Evolutionary conservation across 257 asterid species (phyloP), one percentile per base, ranked within the genome.

Genomic region (Orobanche coerulescens): DNA sequence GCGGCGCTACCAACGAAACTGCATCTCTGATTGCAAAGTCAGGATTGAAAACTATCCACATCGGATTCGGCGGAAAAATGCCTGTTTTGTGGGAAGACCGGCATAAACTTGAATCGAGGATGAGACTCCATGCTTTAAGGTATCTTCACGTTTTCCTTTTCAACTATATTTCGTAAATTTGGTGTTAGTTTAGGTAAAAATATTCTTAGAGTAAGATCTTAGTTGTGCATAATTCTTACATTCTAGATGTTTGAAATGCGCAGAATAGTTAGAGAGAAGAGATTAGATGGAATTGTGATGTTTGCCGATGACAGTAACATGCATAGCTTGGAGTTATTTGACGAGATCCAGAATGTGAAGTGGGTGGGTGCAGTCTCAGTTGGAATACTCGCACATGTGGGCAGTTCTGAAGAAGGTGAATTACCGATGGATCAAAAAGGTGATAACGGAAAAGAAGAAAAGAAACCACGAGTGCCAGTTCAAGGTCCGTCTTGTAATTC

Each of bases 401-500:
- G 86, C 18, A 87, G 86, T 61, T 66, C 82, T 20, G 81, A 69
- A 47, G 95, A 73, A 55, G 82, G 64, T 39, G 87, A 73, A 37
- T 63, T 71, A 3, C 57, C 75, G 0, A 46, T 40, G 1, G 78
- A 40, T 37, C 76, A 75, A 64, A 73, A 63, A 49, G 81, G 79
- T 20, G 83, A 62, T 30, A 78, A 67, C 18, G 81, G 69, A 57
- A 78, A 69, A 9, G 79, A 77, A 34, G 88, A 80, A 52, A 85
- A 66, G 71, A 81, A 65, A 62, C 59, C 75, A 2, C 85, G 73
- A 57, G 33, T 84, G 58, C 95, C 97, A 1, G 69, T 93, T 75
- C 99, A 89, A 65, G 99, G 99, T 43, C 99, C 99, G 0, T 84
- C 86, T n/a, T 93, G 99, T 71, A 90, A 89, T 74, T 75, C 97